Evolutionary conservation across 2,329 filamentous ascomycete genomes (phyloP), one percentile per base, ranked within the genome.

Genomic region (Colletotrichum lentis): DNA sequence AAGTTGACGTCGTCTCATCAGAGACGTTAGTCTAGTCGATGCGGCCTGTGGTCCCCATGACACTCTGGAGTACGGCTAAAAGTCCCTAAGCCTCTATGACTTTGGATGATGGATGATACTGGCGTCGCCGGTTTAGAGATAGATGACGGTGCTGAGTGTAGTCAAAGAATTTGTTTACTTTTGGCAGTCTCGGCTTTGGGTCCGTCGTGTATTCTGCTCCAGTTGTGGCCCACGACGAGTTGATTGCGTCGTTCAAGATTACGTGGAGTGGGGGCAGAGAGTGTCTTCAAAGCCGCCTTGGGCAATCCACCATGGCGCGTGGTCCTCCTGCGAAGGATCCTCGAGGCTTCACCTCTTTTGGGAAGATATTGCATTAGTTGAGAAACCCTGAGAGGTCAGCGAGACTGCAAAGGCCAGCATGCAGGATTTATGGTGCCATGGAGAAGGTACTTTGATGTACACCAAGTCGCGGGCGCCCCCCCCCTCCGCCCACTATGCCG

Each of bases 331-430:
- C 31, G 5, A 66, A 43, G 39, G 66, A 69, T 66, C 66, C 50
- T 53, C 55, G 27, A 61, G 18, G 12, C 10, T 20, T 55, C 39
- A 46, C 52, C 66, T 46, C 6, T 61, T 69, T 69, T 56, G 14
- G 62, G 66, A 69, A 49, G 12, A 41, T 54, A 14, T 27, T 69
- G 66, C 66, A 69, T 69, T 66, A 69, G 66, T 43, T 46, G 22
- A 52, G 50, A 52, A 50, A 60, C 65, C 44, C 37, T 31, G 62
- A 55, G 56, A 61, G 55, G 55, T 57, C 66, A 66, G 62, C 55
- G 41, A 65, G 49, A 50, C 66, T 69, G 18, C 37, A 61, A 57
- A 56, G 24, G 43, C 61, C 35, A 43, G 35, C 62, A 39, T 66
- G 62, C 62, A 69, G 66, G 54, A 44, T 37, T 27, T 50, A 27